Evolutionary conservation across 192 early-diverging fungal genomes (phyloP).

Genomic region (Backusella morwellensis): DNA sequence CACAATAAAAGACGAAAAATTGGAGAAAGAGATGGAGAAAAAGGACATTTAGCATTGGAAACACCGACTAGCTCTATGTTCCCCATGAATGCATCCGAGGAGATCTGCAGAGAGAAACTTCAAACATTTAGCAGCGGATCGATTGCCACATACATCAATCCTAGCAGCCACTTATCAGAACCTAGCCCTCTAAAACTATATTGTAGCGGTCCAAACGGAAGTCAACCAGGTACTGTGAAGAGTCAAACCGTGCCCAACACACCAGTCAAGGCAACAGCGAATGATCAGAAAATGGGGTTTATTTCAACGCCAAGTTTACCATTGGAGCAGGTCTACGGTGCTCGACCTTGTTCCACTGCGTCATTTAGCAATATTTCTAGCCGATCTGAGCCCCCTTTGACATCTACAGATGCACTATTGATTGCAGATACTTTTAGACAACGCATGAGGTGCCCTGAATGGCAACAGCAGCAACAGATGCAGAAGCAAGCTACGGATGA

Average conservation of each 20-base stretch:
- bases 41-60: neutral
- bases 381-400: slow-evolving; percentile 29
- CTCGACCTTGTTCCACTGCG: slow-evolving; percentile 2
- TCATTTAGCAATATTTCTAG: slow-evolving; percentile 23
- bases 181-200: neutral
- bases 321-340: neutral
- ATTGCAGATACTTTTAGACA: slow-evolving; percentile 38
- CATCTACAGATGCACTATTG: slow-evolving; percentile 32
- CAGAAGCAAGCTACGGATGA: neutral
- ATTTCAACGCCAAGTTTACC: neutral
- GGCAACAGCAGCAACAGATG: slow-evolving; percentile 22
- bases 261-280: neutral
- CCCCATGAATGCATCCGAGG: neutral
- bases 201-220: neutral
- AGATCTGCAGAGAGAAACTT: neutral
- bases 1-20: slow-evolving; percentile 19
- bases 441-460: slow-evolving; percentile 34
- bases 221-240: neutral
- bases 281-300: neutral
- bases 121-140: neutral
- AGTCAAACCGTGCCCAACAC: slow-evolving; percentile 1
- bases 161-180: neutral
- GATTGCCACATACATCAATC: neutral
- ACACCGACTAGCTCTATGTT: slow-evolving; percentile 2
- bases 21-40: neutral